Conservation (phyloP, 768 basidiomycete genomes). For the Amanita polypyramis region DNA sequence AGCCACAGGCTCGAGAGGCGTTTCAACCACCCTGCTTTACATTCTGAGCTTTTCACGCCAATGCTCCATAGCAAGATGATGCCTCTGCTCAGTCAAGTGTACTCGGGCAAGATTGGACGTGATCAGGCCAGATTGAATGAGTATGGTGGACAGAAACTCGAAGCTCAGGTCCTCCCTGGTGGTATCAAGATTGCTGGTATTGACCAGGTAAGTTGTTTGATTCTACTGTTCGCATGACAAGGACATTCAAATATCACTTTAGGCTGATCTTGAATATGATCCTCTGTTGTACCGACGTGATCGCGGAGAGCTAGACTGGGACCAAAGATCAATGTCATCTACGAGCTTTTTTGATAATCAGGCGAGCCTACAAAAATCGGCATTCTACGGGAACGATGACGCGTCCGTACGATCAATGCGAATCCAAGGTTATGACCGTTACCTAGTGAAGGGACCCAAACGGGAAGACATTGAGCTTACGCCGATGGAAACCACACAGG, state of each 20-base stretch:
- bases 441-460: constrained; percentile 39
- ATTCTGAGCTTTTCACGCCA: constrained; percentile 78
- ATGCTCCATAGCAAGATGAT: constrained; percentile 85
- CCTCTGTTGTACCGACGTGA: constrained; percentile 71
- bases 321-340: constrained; percentile 64
- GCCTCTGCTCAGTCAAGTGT: constrained; percentile 66
- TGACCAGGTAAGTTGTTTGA: constrained; percentile 41
- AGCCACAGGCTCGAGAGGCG: constrained; percentile 76
- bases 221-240: not conserved
- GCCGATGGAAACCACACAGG: constrained; percentile 34
- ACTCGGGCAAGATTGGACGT: constrained; percentile 56
- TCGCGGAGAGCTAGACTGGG: constrained; percentile 84
- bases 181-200: constrained; percentile 80
- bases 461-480: constrained; percentile 41
- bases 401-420: constrained; percentile 3
- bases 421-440: constrained; percentile 43
- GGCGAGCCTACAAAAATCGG: constrained; percentile 30
- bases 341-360: constrained; percentile 41
- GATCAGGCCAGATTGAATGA: constrained; percentile 62
- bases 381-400: constrained; percentile 23
- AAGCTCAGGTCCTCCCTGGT: constrained; percentile 63
- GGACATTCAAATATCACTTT: constrained; percentile 2
- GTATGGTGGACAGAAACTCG: constrained; percentile 69
- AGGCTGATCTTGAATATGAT: constrained; percentile 75
- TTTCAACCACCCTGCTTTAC: constrained; percentile 91